Conservation (phyloP, 2,329 filamentous ascomycete species). For the Fusarium sp. region DNA sequence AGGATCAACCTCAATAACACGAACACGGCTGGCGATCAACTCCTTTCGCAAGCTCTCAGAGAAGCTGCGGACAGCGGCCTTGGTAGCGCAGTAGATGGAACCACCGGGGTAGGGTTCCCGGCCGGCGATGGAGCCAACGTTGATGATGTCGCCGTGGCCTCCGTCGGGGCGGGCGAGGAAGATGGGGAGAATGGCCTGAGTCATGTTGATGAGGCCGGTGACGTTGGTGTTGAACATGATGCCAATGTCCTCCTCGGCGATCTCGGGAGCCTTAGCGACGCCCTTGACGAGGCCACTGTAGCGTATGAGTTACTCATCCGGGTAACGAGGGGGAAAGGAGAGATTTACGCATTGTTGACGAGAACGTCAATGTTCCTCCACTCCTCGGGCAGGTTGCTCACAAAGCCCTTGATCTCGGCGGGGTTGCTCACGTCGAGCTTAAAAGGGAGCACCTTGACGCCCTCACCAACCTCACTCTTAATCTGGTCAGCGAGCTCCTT, state of each 20-base stretch:
- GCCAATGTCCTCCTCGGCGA: conserved; percentile 83
- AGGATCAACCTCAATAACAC: conserved; percentile 90
- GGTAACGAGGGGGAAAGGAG: background rate
- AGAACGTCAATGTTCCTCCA: conserved; percentile 88
- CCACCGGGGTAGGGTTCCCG: conserved; percentile 87
- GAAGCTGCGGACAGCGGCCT: conserved; percentile 88
- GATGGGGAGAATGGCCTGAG: conserved; percentile 86
- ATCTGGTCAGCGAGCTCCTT: conserved; percentile 83
- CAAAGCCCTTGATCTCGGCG: conserved; percentile 78
- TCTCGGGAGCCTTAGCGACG: conserved; percentile 86
- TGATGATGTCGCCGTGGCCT: conserved; percentile 93
- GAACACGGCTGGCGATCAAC: conserved; percentile 81
- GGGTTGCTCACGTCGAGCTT: conserved; percentile 89
- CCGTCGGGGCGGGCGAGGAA: conserved; percentile 82
- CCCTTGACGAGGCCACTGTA: conserved; percentile 87
- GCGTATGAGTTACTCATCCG: conserved; percentile 14
- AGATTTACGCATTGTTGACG: conserved; percentile 93
- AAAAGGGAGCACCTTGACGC: conserved; percentile 84
- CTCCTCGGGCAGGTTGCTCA: conserved; percentile 79
- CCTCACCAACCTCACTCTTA: conserved; percentile 78
- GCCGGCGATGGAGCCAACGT: conserved; percentile 89
- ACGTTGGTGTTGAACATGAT: conserved; percentile 95
- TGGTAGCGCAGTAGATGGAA: conserved; percentile 92
- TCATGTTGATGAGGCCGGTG: conserved; percentile 95
- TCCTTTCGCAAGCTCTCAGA: conserved; percentile 87